A percentile compares a stretch with the other conserved stretches of the same genome.
Conservation (phyloP, 176 grass and related monocot species). For the Elaeis guineensis region DNA sequence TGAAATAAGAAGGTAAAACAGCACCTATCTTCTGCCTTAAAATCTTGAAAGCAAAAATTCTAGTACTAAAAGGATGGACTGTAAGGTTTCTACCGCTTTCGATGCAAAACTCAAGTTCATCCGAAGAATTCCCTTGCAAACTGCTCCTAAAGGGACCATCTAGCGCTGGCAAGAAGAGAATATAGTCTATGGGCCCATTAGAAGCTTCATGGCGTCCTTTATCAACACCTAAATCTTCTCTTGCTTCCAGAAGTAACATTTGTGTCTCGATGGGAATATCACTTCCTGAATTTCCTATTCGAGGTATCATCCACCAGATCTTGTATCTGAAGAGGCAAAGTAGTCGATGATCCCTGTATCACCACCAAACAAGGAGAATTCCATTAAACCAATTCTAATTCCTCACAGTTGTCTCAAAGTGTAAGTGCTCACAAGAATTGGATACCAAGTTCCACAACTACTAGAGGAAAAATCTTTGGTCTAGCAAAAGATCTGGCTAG, state of each 20-base stretch:
- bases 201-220: not conserved
- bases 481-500: too few species aligned
- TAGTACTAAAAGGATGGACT: not conserved
- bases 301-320: slow-evolving; percentile 27
- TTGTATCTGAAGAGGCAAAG: slow-evolving; percentile 25
- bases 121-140: slow-evolving; percentile 24
- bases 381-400: not conserved
- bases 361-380: not conserved
- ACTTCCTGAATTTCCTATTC: slow-evolving; percentile 20
- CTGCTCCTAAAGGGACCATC: slow-evolving; percentile 23
- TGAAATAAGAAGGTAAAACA: not conserved
- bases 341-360: slow-evolving; percentile 15
- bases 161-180: slow-evolving; percentile 18
- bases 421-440: not conserved
- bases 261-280: slow-evolving; percentile 23
- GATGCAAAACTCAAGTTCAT: slow-evolving; percentile 24
- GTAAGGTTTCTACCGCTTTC: slow-evolving; percentile 20
- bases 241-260: slow-evolving; percentile 23
- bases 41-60: not conserved
- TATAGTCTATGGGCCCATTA: not conserved
- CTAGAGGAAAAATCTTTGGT: too few species aligned
- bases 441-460: too few species aligned
- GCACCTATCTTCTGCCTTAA: not conserved
- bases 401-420: not conserved
- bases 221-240: not conserved